Conservation (phyloP, 2,329 filamentous ascomycete genomes). For the Hortaea werneckii region DNA sequence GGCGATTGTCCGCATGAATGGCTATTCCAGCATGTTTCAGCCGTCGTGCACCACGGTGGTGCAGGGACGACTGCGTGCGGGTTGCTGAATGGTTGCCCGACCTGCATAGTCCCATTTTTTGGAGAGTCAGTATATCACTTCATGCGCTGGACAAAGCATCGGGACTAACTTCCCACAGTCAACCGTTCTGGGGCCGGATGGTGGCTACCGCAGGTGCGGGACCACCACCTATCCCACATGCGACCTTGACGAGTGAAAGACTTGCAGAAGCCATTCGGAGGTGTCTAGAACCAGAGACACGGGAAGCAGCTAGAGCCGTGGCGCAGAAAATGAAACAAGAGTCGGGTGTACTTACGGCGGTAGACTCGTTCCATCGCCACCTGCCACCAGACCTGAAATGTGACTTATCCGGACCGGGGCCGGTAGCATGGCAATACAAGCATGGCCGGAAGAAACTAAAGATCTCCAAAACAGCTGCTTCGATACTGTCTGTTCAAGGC, state of each 20-base stretch:
- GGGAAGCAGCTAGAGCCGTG: constrained; percentile 26
- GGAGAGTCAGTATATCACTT: constrained; percentile 28
- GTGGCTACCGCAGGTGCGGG: constrained; percentile 37
- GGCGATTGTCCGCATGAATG: constrained; percentile 47
- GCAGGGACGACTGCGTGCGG: constrained; percentile 48
- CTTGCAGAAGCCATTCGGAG: constrained; percentile 34
- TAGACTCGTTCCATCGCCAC: constrained; percentile 32
- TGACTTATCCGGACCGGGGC: neutral
- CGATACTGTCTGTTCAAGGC: too few relatives aligned
- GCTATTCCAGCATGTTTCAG: constrained; percentile 44
- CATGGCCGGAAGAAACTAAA: neutral
- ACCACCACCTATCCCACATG: constrained; percentile 71
- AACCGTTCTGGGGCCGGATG: constrained; percentile 42
- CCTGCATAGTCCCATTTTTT: constrained; percentile 46
- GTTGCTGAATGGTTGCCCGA: constrained; percentile 39
- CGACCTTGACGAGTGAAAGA: constrained; percentile 43
- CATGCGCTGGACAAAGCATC: neutral
- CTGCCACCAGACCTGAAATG: constrained; percentile 27
- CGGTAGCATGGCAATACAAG: neutral
- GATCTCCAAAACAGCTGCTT: neutral
- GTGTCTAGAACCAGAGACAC: constrained; percentile 27
- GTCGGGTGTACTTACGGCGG: constrained; percentile 29
- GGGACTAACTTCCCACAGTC: constrained; percentile 10
- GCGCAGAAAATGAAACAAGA: constrained; percentile 32
- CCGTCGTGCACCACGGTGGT: constrained; percentile 49